Percentiles rank a stretch among this genome's conserved stretches.
Conservation (phyloP, 2,329 filamentous ascomycete genomes). For the Aspergillus ochraceoroseus region DNA sequence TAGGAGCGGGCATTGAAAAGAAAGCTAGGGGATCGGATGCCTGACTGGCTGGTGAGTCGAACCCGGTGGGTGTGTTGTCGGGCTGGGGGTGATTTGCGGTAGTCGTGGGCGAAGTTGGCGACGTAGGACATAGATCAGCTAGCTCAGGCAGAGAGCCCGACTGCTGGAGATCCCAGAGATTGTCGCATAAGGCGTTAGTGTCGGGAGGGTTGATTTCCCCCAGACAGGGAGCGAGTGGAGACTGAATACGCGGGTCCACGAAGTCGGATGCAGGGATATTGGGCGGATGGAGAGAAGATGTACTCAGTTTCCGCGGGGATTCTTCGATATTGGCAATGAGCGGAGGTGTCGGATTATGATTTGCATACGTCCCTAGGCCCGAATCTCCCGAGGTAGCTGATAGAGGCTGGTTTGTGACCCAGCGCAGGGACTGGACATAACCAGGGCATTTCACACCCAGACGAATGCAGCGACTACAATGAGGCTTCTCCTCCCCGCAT, state of each 20-base stretch:
- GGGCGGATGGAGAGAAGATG: slow-evolving; percentile 4
- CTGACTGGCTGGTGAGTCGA: slow-evolving; percentile 20
- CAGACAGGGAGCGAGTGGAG: slow-evolving; percentile 13
- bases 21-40: slow-evolving; percentile 23
- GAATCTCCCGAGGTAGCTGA: slow-evolving; percentile 14
- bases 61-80: slow-evolving; percentile 19
- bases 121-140: slow-evolving; percentile 29
- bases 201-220: slow-evolving; percentile 8
- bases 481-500: slow-evolving; percentile 40
- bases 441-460: slow-evolving; percentile 38
- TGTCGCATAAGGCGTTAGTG: slow-evolving; percentile 25
- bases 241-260: slow-evolving; percentile 7
- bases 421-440: slow-evolving; percentile 37
- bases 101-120: slow-evolving; percentile 18
- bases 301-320: slow-evolving; percentile 3
- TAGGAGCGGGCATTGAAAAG: slow-evolving; percentile 26
- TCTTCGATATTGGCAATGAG: slow-evolving; percentile 7
- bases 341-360: slow-evolving; percentile 4
- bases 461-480: slow-evolving; percentile 38
- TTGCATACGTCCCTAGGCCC: slow-evolving; percentile 8
- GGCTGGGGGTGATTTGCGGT: slow-evolving; percentile 10
- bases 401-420: slow-evolving; percentile 33
- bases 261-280: slow-evolving; percentile 5
- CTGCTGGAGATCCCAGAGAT: slow-evolving; percentile 32
- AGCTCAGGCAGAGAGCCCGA: slow-evolving; percentile 31